Conservation (phyloP, 371 early-diverging fungal genomes). For the Rhizopus microsporus region DNA sequence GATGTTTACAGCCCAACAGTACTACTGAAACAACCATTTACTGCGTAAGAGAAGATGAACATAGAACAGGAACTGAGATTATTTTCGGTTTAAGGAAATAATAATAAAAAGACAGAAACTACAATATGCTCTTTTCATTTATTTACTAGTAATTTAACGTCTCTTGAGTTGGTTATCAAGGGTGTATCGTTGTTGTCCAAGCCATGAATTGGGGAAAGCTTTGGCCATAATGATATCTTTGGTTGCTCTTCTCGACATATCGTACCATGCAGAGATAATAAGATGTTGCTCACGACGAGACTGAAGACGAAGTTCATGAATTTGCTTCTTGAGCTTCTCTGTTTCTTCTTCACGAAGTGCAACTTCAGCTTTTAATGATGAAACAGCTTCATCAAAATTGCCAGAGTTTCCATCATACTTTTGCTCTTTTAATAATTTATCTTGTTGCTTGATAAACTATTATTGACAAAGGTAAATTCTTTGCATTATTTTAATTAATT, state of each 20-base stretch:
- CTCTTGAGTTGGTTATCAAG: slow-evolving; percentile 61
- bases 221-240: slow-evolving; percentile 49
- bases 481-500: not conserved
- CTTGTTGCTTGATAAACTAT: slow-evolving; percentile 57
- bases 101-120: not conserved
- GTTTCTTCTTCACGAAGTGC: slow-evolving; percentile 65
- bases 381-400: slow-evolving; percentile 69
- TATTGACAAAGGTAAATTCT: not conserved
- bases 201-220: slow-evolving; percentile 68
- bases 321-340: slow-evolving; percentile 64
- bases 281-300: slow-evolving; percentile 70
- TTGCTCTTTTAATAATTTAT: slow-evolving; percentile 49
- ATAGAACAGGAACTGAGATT: slow-evolving; percentile 12
- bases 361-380: slow-evolving; percentile 67
- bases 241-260: slow-evolving; percentile 53
- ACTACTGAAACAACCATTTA: slow-evolving; percentile 1
- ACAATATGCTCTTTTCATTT: not conserved
- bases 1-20: slow-evolving; percentile 22
- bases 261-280: slow-evolving; percentile 80
- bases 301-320: slow-evolving; percentile 59
- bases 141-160: slow-evolving; percentile 25
- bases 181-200: slow-evolving; percentile 67
- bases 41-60: slow-evolving; percentile 3
- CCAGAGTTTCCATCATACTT: slow-evolving; percentile 21
- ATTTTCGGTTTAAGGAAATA: slow-evolving; percentile 15